Conservation (phyloP, 139 green algal species). For the Deuterostichococcus epilithicus region DNA sequence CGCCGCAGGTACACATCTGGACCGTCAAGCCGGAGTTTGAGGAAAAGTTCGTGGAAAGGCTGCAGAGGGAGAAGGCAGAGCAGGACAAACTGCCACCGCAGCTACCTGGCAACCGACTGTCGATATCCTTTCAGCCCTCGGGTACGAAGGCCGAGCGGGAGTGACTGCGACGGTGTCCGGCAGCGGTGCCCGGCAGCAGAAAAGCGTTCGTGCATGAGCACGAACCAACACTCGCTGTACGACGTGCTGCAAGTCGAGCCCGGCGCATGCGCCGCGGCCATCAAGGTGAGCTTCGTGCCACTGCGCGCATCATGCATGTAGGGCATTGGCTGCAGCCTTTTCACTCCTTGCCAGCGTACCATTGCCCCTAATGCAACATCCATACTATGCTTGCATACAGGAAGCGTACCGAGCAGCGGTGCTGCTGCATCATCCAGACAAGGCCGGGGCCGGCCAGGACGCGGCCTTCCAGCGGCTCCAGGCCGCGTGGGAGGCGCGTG, state of each 20-base stretch:
- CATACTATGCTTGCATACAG: background rate
- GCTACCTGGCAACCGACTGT: background rate
- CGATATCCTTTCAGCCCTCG: background rate
- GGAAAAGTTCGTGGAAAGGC: constrained; percentile 13
- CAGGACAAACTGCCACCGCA: background rate
- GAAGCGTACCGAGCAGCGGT: constrained; percentile 7
- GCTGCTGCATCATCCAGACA: constrained; percentile 15
- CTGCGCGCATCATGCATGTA: background rate
- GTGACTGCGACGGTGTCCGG: background rate
- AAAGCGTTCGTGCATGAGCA: background rate
- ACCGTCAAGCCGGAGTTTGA: constrained; percentile 14
- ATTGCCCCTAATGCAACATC: too few relatives aligned
- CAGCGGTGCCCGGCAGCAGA: background rate
- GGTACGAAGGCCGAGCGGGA: background rate
- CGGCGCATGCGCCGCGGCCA: background rate
- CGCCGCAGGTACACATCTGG: constrained; percentile 13
- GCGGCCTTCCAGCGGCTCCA: background rate
- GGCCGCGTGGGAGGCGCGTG: background rate
- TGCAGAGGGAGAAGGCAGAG: background rate
- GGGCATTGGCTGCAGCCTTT: background rate
- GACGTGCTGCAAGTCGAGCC: background rate
- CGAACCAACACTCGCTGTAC: background rate
- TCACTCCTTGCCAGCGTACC: too few relatives aligned
- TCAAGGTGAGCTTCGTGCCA: background rate
- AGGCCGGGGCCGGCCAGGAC: background rate